A percentile compares a stretch with the other conserved stretches of the same genome.
Conservation (phyloP, 768 basidiomycete species). For the Cyclocybe cylindracea region DNA sequence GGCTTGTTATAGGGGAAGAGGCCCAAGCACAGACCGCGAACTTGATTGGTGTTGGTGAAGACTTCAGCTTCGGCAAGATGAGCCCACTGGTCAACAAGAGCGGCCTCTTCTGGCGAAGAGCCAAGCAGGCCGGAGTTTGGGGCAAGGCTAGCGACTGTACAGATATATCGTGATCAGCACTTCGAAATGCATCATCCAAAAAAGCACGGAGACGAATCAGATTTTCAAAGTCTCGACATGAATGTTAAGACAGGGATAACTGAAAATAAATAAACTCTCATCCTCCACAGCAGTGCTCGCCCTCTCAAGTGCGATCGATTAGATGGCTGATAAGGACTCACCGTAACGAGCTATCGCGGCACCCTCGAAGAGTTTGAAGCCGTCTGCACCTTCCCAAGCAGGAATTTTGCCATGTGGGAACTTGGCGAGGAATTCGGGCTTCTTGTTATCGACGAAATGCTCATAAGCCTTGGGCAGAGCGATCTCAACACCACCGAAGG, state of each 20-base stretch:
- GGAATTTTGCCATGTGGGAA: conserved; percentile 88
- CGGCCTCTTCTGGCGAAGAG: conserved; percentile 59
- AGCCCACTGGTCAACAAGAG: conserved; percentile 84
- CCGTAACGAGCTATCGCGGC: conserved; percentile 84
- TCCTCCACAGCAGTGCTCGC: conserved; percentile 24
- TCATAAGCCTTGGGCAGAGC: conserved; percentile 54
- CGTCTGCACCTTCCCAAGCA: conserved; percentile 73
- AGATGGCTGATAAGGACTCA: conserved; percentile 55
- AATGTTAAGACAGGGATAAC: conserved; percentile 75
- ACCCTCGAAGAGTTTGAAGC: conserved; percentile 78
- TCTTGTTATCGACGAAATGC: conserved; percentile 68
- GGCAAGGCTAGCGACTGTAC: conserved; percentile 70
- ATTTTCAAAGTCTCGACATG: conserved; percentile 53
- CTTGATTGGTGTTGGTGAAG: conserved; percentile 32
- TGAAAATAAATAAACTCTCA: conserved; percentile 47
- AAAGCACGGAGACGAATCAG: conserved; percentile 28
- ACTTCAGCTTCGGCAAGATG: conserved; percentile 75
- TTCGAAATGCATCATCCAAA: background rate
- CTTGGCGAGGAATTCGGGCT: conserved; percentile 68
- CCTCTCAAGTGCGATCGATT: conserved; percentile 27
- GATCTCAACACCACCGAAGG: conserved; percentile 58
- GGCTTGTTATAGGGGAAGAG: conserved; percentile 80
- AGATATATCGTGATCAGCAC: conserved; percentile 11
- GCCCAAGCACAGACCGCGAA: conserved; percentile 46
- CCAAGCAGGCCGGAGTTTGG: conserved; percentile 84